Evolutionary conservation across 805 yeast species (phyloP).

Genomic region (Danielia oregonensis): DNA sequence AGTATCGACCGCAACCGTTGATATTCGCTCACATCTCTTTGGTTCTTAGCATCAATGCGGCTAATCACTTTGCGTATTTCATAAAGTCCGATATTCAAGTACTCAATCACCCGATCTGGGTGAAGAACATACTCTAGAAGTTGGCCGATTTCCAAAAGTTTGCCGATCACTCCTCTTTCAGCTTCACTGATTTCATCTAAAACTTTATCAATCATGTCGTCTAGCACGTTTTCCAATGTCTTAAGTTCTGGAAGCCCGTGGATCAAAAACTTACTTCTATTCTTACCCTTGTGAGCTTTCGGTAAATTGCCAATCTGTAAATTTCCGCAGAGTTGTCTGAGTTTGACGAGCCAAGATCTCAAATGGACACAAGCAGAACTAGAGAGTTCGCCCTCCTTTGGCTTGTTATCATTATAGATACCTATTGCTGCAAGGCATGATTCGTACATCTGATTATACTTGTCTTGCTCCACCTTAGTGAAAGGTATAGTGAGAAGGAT

Average conservation of each 20-base stretch:
- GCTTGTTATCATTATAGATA: conserved; percentile 49
- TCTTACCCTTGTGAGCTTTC: conserved; percentile 6
- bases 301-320: conserved; percentile 48
- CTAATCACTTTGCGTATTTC: conserved; percentile 5
- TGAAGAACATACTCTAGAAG: conserved; percentile 54
- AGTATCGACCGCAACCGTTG: conserved; percentile 2
- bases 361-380: conserved; percentile 40
- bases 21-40: not conserved
- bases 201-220: conserved; percentile 58
- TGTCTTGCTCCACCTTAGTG: conserved; percentile 79
- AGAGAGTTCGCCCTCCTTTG: conserved; percentile 43
- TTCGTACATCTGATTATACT: conserved; percentile 62
- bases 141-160: conserved; percentile 62
- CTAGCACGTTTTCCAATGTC: conserved; percentile 62
- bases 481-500: conserved; percentile 69
- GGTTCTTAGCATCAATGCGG: conserved; percentile 1
- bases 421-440: conserved; percentile 59
- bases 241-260: conserved; percentile 28
- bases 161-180: conserved; percentile 46
- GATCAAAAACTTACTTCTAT: conserved; percentile 8
- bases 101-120: conserved; percentile 48
- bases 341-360: conserved; percentile 63
- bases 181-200: conserved; percentile 42
- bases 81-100: conserved; percentile 38
- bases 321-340: conserved; percentile 83